phyloP scores from a whole-genome alignment of 2,329 filamentous ascomycete species.

The Ustilaginoidea virens region DNA sequence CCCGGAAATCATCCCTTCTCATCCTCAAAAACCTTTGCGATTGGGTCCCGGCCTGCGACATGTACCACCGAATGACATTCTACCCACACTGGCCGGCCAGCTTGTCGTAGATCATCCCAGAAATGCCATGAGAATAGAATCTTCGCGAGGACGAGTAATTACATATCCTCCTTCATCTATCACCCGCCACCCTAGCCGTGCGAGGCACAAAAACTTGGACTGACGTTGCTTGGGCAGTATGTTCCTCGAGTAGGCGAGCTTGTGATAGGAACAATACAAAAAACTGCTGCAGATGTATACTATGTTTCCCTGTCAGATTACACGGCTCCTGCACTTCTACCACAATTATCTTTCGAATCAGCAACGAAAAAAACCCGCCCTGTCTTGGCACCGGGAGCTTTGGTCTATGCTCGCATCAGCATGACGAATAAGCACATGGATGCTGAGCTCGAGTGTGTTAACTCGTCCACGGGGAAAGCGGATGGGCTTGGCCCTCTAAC shows the following conservation, averaged over 20 bases:
- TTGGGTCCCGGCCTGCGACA: constrained; percentile 75
- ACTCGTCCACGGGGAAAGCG: constrained; percentile 69
- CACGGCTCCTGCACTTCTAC: constrained; percentile 52
- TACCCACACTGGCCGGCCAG: constrained; percentile 51
- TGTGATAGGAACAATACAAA: constrained; percentile 74
- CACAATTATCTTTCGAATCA: constrained; percentile 82
- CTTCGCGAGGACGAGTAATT: constrained; percentile 50
- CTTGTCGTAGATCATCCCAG: constrained; percentile 55
- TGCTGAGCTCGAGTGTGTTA: constrained; percentile 80
- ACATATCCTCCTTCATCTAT: constrained; percentile 9
- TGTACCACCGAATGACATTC: constrained; percentile 59
- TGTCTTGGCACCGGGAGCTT: constrained; percentile 53
- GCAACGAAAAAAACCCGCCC: constrained; percentile 87
- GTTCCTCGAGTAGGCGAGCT: constrained; percentile 67
- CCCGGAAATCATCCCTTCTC: constrained; percentile 47
- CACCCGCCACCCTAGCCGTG: no score
- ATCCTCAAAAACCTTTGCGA: constrained; percentile 55
- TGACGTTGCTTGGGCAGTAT: constrained; percentile 39
- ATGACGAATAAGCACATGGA: constrained; percentile 72
- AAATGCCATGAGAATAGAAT: constrained; percentile 66
- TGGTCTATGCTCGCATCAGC: constrained; percentile 79
- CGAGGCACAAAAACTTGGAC: no score
- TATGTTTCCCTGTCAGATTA: constrained; percentile 60
- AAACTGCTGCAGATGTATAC: constrained; percentile 61
- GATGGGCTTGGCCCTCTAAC: constrained; percentile 75